Base-by-base conservation (phyloP, 1,139 yeast genomes). In the Candida dubliniensis region DNA sequence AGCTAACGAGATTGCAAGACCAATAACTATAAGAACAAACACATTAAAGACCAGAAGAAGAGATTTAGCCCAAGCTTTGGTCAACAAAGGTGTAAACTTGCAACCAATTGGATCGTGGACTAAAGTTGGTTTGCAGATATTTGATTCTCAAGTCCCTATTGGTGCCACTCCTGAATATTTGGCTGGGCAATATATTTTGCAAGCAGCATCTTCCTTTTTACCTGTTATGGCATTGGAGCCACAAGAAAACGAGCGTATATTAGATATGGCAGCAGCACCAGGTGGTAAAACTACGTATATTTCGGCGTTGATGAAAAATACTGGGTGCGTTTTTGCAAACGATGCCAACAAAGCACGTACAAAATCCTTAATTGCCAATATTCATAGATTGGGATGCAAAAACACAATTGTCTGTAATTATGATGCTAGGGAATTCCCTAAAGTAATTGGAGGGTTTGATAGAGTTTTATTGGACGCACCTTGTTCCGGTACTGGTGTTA, bases 231-330 rank as follows among this genome's bases (percentile, higher is more conserved):
- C 99, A 0, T 74, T 95, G 56, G 95, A 84, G 50, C 99, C 99
- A 14, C 95, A 90, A 64, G 97, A 90, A 66, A 84, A 87, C 62
- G 99, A 95, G 69, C 84, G 99, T 61, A 76, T 95, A 40, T 76
- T 95, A 53, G 99, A 95, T 71, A 95, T 95, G 99, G 99, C 99
- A 35, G 96, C 99, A 47, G 98, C 99, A 15, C 99, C 99, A 54
- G 99, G 99, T 73, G 99, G 99, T 68, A 95, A 95, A 63, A 90
- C 99, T 9, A 93, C 99, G 1, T 93, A 90, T 62, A 84, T 95
- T 46, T 84, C 96, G 35, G 99, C 99, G 0, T 71, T 91, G 68
- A 93, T 93, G 98, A 95, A 95, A 64, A 95, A 93, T 66, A 93
- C 99, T 3, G 99, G 99, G 31, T 84, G 95, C 64, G 87, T 95